A percentile compares a stretch with the other conserved stretches of the same genome.
These are phyloP conservation scores for Cryphonectria japonica DNA, from an alignment of 2,329 filamentous ascomycete species.

Conservation along the genomic window DNA sequence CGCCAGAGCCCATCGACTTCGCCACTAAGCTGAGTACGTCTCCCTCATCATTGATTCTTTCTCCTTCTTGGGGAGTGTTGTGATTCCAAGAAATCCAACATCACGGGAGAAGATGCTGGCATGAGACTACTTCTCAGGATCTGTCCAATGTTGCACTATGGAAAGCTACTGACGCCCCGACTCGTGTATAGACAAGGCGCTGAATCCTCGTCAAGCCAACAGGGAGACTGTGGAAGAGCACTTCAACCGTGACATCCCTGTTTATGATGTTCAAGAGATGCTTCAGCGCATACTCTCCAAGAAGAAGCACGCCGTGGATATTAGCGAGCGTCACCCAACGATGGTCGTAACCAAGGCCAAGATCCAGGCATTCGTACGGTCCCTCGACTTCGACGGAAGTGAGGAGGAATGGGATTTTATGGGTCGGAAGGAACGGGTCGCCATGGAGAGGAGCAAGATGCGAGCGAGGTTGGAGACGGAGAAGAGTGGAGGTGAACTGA, in stretches of 20 bases:
- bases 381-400: conserved; percentile 19
- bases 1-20: conserved; percentile 18
- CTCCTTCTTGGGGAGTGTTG: neutral
- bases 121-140: neutral
- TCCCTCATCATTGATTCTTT: neutral
- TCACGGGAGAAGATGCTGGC: too few relatives aligned
- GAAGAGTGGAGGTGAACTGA: conserved; percentile 8
- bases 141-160: too few relatives aligned
- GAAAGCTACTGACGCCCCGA: neutral
- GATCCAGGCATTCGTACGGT: conserved; percentile 25
- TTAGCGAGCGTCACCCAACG: conserved; percentile 4
- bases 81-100: neutral
- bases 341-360: conserved; percentile 15
- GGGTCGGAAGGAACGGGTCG: conserved; percentile 1
- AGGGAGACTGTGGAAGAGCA: neutral
- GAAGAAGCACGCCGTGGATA: conserved; percentile 25
- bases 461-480: conserved; percentile 4
- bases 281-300: conserved; percentile 25
- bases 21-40: conserved; percentile 19
- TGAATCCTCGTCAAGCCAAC: conserved; percentile 21
- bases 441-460: conserved; percentile 10
- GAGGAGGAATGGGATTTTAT: conserved; percentile 15
- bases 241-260: conserved; percentile 25
- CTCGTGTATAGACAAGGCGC: conserved; percentile 11
- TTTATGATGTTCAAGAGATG: conserved; percentile 20